A percentile compares a stretch with the other conserved stretches of the same genome.
phyloP scores from a whole-genome alignment of 352 stramenopile species.

The Phytophthora agathidicida region DNA sequence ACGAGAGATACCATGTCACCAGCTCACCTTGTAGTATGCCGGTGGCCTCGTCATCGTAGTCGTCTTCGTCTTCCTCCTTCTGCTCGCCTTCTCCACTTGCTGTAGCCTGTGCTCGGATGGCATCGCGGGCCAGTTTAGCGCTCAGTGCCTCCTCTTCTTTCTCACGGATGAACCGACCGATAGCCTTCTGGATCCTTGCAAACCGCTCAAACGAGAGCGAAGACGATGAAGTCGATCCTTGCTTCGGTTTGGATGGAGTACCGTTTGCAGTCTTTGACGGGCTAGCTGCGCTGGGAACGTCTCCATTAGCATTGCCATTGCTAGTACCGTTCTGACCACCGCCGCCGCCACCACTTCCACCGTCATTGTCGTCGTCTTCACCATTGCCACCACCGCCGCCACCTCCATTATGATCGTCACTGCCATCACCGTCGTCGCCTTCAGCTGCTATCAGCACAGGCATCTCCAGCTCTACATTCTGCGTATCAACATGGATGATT shows the following conservation, averaged over 20 bases:
- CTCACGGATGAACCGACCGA: conserved; percentile 81
- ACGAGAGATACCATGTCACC: conserved; percentile 86
- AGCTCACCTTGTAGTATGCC: conserved; percentile 81
- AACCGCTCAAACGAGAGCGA: conserved; percentile 86
- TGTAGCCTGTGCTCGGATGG: conserved; percentile 27
- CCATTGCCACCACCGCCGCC: conserved; percentile 6
- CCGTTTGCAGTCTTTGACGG: conserved; percentile 10
- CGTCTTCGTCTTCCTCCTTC: conserved; percentile 42
- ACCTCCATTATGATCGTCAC: conserved; percentile 41
- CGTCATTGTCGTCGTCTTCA: conserved; percentile 5
- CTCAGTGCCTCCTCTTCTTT: conserved; percentile 71
- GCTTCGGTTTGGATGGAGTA: conserved; percentile 31
- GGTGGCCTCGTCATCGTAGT: conserved; percentile 59
- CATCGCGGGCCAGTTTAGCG: conserved; percentile 50
- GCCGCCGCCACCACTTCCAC: conserved; percentile 1
- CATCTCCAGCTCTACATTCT: conserved; percentile 94
- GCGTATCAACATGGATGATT: conserved; percentile 99
- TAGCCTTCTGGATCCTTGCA: conserved; percentile 80
- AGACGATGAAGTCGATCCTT: conserved; percentile 30
- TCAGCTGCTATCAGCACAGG: conserved; percentile 39
- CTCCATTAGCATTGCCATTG: conserved; percentile 14
- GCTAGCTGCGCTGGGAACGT: neutral
- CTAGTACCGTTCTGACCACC: conserved; percentile 16
- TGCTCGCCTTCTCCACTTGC: conserved; percentile 18
- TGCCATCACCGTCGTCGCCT: conserved; percentile 64